Evolutionary conservation across 140 eudicot genomes (phyloP).

Genomic region (Bidens hawaiensis): DNA sequence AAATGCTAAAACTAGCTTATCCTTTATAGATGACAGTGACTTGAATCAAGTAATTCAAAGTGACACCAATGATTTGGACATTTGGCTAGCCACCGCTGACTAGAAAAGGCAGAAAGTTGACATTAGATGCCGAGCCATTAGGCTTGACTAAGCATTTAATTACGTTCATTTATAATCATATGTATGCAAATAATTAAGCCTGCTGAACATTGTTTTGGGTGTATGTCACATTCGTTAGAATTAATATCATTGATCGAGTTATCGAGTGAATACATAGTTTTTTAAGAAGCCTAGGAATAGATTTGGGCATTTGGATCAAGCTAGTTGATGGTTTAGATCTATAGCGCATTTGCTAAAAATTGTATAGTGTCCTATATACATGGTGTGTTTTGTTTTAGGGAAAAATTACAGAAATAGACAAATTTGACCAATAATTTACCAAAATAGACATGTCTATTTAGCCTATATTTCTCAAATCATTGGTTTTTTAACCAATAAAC

Average conservation of each 20-base stretch:
- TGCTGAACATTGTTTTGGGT: neutral
- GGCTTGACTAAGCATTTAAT: neutral
- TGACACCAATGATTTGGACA: neutral
- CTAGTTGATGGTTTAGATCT: no score
- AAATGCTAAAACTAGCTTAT: neutral
- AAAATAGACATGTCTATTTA: no score
- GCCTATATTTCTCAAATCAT: no score
- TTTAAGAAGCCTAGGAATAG: neutral
- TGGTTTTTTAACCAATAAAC: no score
- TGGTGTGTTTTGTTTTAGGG: no score
- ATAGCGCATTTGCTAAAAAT: no score
- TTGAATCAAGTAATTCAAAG: neutral
- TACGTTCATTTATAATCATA: neutral
- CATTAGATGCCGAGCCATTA: neutral
- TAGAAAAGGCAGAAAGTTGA: constrained; percentile 10
- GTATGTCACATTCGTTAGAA: neutral
- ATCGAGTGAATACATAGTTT: no score
- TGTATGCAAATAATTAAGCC: neutral
- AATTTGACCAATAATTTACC: no score
- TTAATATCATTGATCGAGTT: neutral
- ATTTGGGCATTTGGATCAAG: no score
- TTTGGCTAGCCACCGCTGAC: neutral
- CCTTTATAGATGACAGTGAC: constrained; percentile 9
- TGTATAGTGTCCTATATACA: no score
- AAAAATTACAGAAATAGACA: no score